These are phyloP conservation scores for Lantana camara DNA, from an alignment of 257 asterid species.

Conservation along the genomic window DNA sequence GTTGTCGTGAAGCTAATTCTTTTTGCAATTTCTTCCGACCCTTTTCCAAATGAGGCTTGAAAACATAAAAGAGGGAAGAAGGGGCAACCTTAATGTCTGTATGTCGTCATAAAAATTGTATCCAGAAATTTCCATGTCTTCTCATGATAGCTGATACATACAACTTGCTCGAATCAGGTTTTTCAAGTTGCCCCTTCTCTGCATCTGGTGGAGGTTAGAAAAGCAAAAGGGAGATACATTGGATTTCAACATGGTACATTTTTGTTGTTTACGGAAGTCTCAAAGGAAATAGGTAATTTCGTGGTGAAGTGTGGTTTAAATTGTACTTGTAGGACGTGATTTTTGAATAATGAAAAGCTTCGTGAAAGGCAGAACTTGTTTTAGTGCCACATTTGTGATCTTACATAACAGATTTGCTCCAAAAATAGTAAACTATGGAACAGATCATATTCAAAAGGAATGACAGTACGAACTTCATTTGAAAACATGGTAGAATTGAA, in stretches of 20 bases:
- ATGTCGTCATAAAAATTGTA: slow-evolving; percentile 6
- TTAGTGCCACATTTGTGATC: too few relatives aligned
- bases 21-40: not conserved
- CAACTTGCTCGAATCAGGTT: slow-evolving; percentile 43
- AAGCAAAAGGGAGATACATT: slow-evolving; percentile 55
- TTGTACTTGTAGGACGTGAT: too few relatives aligned
- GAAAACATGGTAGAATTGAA: too few relatives aligned
- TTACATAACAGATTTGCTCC: too few relatives aligned
- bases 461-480: too few relatives aligned
- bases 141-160: not conserved
- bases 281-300: slow-evolving; percentile 15
- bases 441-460: too few relatives aligned
- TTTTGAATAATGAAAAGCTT: too few relatives aligned
- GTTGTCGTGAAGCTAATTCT: slow-evolving; percentile 7
- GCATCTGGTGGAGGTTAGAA: slow-evolving; percentile 57
- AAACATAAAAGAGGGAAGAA: slow-evolving; percentile 84
- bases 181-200: slow-evolving; percentile 54
- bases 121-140: not conserved
- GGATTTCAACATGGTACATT: slow-evolving; percentile 77
- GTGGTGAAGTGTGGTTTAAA: slow-evolving; percentile 26
- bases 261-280: not conserved
- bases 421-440: too few relatives aligned
- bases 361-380: too few relatives aligned
- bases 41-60: slow-evolving; percentile 79
- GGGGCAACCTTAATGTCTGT: slow-evolving; percentile 91